phyloP scores from a whole-genome alignment of 2,329 filamentous ascomycete species.

The Hymenoscyphus repandus region DNA sequence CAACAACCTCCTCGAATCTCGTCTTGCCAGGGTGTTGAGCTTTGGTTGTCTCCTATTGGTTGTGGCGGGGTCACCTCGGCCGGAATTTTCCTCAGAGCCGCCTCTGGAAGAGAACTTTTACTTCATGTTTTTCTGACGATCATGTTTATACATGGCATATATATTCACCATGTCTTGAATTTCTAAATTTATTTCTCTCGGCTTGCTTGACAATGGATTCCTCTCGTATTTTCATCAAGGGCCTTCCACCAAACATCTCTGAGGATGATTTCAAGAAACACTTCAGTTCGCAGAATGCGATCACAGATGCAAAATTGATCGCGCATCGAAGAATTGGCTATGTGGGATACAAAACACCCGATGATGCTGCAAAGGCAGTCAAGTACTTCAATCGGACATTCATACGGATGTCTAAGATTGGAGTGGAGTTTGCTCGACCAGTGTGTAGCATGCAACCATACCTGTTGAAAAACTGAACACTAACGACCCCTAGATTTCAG shows the following conservation, averaged over 20 bases:
- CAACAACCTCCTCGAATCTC: too few relatives aligned
- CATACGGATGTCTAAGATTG: constrained; percentile 92
- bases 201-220: constrained; percentile 28
- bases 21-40: too few relatives aligned
- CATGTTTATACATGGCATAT: background rate
- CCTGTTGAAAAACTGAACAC: background rate
- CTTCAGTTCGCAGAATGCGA: constrained; percentile 68
- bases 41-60: background rate
- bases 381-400: constrained; percentile 95
- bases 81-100: background rate
- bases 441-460: constrained; percentile 42
- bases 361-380: constrained; percentile 76
- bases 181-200: background rate
- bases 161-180: background rate
- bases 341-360: constrained; percentile 81
- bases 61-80: background rate
- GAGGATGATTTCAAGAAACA: constrained; percentile 85
- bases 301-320: constrained; percentile 92
- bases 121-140: background rate
- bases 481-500: constrained; percentile 29
- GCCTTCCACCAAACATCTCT: constrained; percentile 78
- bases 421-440: constrained; percentile 80
- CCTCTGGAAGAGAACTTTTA: constrained; percentile 2
- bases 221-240: constrained; percentile 73
- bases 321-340: constrained; percentile 88